Conservation (phyloP, 352 stramenopile species). For the Phytophthora sojae region DNA sequence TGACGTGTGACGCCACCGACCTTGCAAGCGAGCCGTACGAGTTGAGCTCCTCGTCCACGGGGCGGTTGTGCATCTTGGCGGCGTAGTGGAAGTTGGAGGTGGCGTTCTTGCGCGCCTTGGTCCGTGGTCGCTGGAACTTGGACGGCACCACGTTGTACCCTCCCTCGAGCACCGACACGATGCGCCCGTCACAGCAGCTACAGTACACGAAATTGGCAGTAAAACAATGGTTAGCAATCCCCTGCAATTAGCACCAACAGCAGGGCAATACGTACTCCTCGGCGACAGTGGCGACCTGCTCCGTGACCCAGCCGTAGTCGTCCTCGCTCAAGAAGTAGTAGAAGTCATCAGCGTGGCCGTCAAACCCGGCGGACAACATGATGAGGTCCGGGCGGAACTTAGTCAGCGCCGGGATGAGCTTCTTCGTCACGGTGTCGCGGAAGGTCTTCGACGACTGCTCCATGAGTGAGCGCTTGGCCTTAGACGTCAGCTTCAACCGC, state of each 20-base stretch:
- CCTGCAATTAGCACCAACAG: neutral
- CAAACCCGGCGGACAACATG: conserved; percentile 75
- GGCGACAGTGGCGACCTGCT: conserved; percentile 88
- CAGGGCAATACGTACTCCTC: conserved; percentile 79
- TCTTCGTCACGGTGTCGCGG: conserved; percentile 49
- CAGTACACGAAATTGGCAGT: too few species aligned
- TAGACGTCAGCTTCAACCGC: conserved; percentile 57
- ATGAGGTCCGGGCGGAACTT: conserved; percentile 69
- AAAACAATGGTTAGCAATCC: too few species aligned
- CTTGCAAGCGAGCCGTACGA: conserved; percentile 64
- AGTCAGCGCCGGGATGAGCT: conserved; percentile 56
- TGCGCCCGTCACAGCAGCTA: conserved; percentile 90
- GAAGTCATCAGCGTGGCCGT: conserved; percentile 71
- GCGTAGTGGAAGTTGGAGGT: conserved; percentile 65
- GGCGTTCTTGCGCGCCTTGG: conserved; percentile 35
- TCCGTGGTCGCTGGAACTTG: conserved; percentile 50
- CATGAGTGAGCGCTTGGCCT: conserved; percentile 62
- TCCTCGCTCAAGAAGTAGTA: conserved; percentile 83
- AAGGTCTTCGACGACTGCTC: conserved; percentile 56
- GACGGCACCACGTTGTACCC: conserved; percentile 88
- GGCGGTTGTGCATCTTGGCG: conserved; percentile 58
- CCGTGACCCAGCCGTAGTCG: conserved; percentile 90
- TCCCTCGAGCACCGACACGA: conserved; percentile 96
- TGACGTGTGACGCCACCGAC: conserved; percentile 70
- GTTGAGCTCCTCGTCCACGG: conserved; percentile 61